Conservation (phyloP, 768 basidiomycete species). For the Termitomyces sp. region DNA sequence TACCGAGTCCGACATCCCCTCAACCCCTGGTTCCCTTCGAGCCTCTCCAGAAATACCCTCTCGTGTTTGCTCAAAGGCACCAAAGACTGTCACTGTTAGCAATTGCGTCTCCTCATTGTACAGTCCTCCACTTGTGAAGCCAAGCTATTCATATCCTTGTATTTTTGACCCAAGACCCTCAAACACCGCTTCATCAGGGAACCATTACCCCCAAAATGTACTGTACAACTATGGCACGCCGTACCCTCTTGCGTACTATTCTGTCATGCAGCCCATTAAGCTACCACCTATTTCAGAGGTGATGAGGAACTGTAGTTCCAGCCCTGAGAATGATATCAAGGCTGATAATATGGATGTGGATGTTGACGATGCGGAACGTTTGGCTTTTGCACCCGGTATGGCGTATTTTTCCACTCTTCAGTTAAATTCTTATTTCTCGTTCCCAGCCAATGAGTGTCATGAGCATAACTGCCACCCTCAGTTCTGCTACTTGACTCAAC, state of each 20-base stretch:
- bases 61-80: background rate
- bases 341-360: background rate
- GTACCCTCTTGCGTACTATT: background rate
- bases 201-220: background rate
- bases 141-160: background rate
- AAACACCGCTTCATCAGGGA: too few species aligned
- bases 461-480: background rate
- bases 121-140: background rate
- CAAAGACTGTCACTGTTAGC: background rate
- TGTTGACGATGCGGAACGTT: background rate
- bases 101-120: background rate
- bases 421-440: background rate
- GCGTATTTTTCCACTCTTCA: background rate
- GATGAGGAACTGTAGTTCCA: background rate
- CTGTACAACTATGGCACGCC: background rate
- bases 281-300: background rate
- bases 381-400: constrained; percentile 5
- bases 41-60: background rate
- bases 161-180: too few species aligned
- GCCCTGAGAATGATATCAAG: background rate
- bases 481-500: constrained; percentile 3
- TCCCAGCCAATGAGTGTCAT: background rate
- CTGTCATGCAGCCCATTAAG: background rate
- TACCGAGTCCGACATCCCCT: background rate
- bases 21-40: background rate